Base-by-base conservation (phyloP, 371 early-diverging fungal species). In the Apophysomyces variabilis region DNA sequence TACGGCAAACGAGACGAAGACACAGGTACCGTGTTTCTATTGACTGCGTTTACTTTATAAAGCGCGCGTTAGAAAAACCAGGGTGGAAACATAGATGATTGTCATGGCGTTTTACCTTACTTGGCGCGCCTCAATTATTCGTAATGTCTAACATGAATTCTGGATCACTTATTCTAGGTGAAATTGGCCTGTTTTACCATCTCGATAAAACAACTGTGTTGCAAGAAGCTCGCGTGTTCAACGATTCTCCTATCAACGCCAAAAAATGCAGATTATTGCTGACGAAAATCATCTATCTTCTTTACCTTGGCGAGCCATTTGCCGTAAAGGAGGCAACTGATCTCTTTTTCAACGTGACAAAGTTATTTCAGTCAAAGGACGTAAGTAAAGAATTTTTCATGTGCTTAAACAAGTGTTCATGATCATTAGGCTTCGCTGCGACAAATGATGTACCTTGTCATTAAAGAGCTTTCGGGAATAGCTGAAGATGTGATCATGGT, bases 401-500 rank as follows among this genome's bases (percentile, higher is more conserved):
- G n/a, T 26, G 35, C 50, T 54, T 45, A 6, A 38, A 38, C 18
- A 26, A 26, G 3, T 36, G 26, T 58, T 69, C n/a, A 41, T 37
- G 50, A 47, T 35, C 18, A 26, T 46, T 84, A 98, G 93, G 87
- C 89, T 43, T 84, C 92, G 7, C 75, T 99, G 68, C 92, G 99
- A 62, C 97, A 97, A 84, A 93, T 96, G 90, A 93, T 98, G 67
- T 98, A 98, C 73, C 84, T 98, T 58, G 92, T 93, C 57, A 98
- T 99, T 81, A 98, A 98, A 78, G 97, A 97, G 77, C 87, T 99
- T 14, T 89, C 96, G 45, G 87, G 85, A 18, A 88, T 92, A 62
- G 95, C 98, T 59, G 94, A 98, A 75, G 95, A 98, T 85, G 96
- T 97, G 38, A 95, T 98, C 71, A 96, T 98, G 94, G 96, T 96